These are phyloP conservation scores for Cryptococcus sp. DNA, from an alignment of 1,284 basidiomycete genomes.

Conservation along the genomic window DNA sequence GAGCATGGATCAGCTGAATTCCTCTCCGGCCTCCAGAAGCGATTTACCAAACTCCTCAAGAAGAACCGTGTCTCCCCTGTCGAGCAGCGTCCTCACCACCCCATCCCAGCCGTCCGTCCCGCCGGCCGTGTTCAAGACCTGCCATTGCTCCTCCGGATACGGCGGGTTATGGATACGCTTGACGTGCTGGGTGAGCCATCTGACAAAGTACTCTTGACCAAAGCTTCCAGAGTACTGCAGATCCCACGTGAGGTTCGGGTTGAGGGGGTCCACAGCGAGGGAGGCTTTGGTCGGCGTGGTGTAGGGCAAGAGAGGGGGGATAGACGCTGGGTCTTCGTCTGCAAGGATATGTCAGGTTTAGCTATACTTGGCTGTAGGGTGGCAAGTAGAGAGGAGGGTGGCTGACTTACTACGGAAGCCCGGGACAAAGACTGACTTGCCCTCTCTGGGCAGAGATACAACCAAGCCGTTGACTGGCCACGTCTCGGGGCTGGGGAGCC, in stretches of 20 bases:
- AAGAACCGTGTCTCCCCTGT: conserved; percentile 31
- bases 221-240: conserved; percentile 28
- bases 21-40: neutral
- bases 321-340: neutral
- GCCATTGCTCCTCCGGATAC: conserved; percentile 27
- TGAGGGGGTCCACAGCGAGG: conserved; percentile 3
- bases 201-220: conserved; percentile 28
- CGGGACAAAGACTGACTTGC: conserved; percentile 30
- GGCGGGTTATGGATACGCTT: conserved; percentile 23
- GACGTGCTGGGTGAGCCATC: conserved; percentile 29
- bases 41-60: conserved; percentile 39
- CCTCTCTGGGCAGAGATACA: conserved; percentile 28
- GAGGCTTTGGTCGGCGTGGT: conserved; percentile 16
- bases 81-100: conserved; percentile 22
- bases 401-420: conserved; percentile 25
- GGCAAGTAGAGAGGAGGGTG: neutral
- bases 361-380: neutral
- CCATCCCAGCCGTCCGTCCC: conserved; percentile 38
- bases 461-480: conserved; percentile 38
- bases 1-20: neutral
- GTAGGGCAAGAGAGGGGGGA: conserved; percentile 22
- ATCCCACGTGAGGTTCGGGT: conserved; percentile 24
- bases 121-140: conserved; percentile 30
- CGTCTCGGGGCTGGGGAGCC: conserved; percentile 29
- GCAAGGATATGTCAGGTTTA: neutral